Percentiles rank a stretch among this genome's conserved stretches.
phyloP scores from a whole-genome alignment of 176 grass and related monocot genomes.

The Hordeum marinum region DNA sequence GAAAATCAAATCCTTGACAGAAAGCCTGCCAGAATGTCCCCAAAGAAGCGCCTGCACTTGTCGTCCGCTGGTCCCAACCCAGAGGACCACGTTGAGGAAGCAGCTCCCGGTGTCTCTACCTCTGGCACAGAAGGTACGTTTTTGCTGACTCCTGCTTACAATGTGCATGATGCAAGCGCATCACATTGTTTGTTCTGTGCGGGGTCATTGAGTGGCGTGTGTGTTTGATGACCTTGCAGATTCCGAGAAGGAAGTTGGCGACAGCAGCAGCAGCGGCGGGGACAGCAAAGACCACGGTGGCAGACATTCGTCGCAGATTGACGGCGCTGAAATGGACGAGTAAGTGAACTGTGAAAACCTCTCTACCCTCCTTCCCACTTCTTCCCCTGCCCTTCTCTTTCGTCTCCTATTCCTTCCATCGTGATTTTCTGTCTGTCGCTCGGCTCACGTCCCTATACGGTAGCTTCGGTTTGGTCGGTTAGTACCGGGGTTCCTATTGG shows the following conservation, averaged over 20 bases:
- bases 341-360: conserved; percentile 15
- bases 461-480: background rate
- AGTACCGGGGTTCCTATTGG: background rate
- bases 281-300: conserved; percentile 28
- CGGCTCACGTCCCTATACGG: background rate
- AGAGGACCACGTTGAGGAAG: conserved; percentile 3
- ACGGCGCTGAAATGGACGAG: conserved; percentile 30
- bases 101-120: background rate
- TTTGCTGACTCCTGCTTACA: background rate
- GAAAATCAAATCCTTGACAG: background rate
- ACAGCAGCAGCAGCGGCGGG: background rate
- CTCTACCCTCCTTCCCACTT: background rate
- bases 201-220: conserved; percentile 11
- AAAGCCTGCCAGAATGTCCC: conserved; percentile 38
- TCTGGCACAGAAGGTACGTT: background rate
- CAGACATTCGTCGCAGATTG: too few species aligned
- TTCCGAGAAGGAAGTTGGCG: conserved; percentile 37
- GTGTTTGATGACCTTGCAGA: conserved; percentile 33
- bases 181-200: background rate
- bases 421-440: conserved; percentile 17
- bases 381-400: background rate
- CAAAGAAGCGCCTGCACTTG: conserved; percentile 49
- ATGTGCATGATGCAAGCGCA: conserved; percentile 14
- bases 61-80: background rate
- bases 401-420: background rate